Conservation (phyloP, 345 rosid genomes). For the Mallotus nudiflorus region DNA sequence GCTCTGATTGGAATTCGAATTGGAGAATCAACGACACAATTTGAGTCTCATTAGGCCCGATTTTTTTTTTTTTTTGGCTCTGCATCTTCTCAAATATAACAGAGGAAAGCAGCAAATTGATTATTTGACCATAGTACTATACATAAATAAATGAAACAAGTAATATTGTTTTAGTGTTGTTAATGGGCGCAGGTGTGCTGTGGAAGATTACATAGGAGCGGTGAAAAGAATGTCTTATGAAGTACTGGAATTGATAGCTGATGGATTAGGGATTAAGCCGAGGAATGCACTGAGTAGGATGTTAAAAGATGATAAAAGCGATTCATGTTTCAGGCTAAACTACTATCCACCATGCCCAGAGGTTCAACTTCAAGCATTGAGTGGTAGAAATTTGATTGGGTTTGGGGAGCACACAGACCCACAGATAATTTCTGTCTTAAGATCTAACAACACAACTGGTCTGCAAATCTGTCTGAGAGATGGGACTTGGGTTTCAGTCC, state of each 20-base stretch:
- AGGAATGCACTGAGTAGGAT: conserved; percentile 33
- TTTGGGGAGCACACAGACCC: conserved; percentile 76
- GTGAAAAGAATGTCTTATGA: conserved; percentile 33
- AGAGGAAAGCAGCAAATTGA: no score
- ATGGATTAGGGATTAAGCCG: conserved; percentile 34
- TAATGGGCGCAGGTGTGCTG: conserved; percentile 19
- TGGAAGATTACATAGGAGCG: conserved; percentile 36
- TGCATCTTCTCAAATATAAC: no score
- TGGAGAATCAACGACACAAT: no score
- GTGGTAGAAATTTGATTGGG: conserved; percentile 45
- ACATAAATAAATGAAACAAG: background rate
- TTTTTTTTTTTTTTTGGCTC: no score
- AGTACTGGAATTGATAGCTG: conserved; percentile 36
- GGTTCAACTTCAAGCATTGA: conserved; percentile 35
- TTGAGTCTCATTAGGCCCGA: no score
- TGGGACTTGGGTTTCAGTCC: conserved; percentile 56
- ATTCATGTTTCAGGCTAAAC: conserved; percentile 55
- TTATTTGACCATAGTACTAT: no score
- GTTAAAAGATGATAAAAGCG: conserved; percentile 38
- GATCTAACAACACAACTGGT: conserved; percentile 61
- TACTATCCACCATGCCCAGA: conserved; percentile 56
- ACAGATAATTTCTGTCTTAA: conserved; percentile 55
- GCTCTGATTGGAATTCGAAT: no score
- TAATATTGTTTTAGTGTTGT: background rate
- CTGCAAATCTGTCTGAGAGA: conserved; percentile 52